Conservation (phyloP, 306 rosid genomes). For the Cicer chorassanicum region DNA sequence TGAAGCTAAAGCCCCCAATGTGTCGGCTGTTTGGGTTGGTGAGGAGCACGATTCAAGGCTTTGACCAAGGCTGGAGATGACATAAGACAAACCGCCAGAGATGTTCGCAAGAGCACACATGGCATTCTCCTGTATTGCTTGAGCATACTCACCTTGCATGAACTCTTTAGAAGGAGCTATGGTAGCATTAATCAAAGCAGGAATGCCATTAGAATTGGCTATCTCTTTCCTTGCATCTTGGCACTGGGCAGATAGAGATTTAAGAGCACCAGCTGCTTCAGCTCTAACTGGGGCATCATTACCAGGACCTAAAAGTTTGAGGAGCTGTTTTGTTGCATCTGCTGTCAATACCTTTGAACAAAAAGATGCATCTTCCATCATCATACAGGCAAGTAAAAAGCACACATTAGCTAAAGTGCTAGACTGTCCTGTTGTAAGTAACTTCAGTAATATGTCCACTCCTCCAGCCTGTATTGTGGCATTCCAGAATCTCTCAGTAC, state of each 20-base stretch:
- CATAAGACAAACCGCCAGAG: conserved; percentile 96
- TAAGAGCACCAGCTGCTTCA: conserved; percentile 98
- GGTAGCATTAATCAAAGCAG: conserved; percentile 92
- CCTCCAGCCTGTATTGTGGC: conserved; percentile 91
- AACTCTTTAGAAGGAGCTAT: conserved; percentile 99
- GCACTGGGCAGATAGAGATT: conserved; percentile 86
- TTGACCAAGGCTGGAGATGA: conserved; percentile 95
- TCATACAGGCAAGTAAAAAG: conserved; percentile 86
- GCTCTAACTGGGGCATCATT: conserved; percentile 95
- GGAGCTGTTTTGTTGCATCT: conserved; percentile 83
- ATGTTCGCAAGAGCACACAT: conserved; percentile 98
- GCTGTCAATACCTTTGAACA: conserved; percentile 81
- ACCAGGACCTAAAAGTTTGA: conserved; percentile 87
- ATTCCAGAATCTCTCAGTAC: conserved; percentile 95
- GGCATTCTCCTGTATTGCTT: conserved; percentile 95
- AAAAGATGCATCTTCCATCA: conserved; percentile 92
- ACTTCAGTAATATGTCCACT: conserved; percentile 84
- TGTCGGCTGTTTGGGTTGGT: conserved; percentile 85
- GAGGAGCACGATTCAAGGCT: conserved; percentile 97
- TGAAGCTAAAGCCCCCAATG: conserved; percentile 97
- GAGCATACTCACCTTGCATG: conserved; percentile 98
- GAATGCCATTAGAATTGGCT: conserved; percentile 89
- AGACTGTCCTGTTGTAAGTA: conserved; percentile 80
- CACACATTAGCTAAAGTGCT: conserved; percentile 88
- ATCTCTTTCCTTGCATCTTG: conserved; percentile 94